Base-by-base conservation (phyloP, 2,329 filamentous ascomycete genomes). In the Orbilia javanica region DNA sequence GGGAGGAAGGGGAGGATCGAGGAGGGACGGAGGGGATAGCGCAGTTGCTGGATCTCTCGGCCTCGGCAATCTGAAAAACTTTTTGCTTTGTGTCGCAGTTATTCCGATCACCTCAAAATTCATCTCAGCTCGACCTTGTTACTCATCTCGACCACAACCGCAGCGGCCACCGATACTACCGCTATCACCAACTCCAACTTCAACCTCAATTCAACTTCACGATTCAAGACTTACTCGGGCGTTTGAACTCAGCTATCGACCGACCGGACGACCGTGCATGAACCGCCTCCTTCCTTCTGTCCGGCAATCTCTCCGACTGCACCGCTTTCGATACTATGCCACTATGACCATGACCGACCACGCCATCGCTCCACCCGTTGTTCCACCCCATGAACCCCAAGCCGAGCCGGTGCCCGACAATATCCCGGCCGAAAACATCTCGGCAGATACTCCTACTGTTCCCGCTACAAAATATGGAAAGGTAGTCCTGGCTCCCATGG, bases 401-500 rank as follows among this genome's bases (percentile, higher is more conserved):
- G n/a, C n/a, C n/a, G n/a, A n/a, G n/a, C n/a, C n/a, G n/a, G n/a
- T n/a, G 31, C 53, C 55, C 55, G 55, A 42, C 0, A 15, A 18
- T 27, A n/a, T 34, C n/a, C 55, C 31, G 18, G 55, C 55, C 6
- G 34, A 15, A 5, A 29, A 36, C 10, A 25, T 34, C 48, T 18
- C 53, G 25, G 31, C 52, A 29, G 20, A 48, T 15, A 31, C 15
- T 34, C 11, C 60, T 46, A 0, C 31, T 36, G 25, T 34, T 44
- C n/a, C 62, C 15, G 27, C 34, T 27, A 31, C 42, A n/a, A 68
- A 78, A 27, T 57, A 63, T 50, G 74, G 74, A 44, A 70, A 72
- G 15, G 75, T 79, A 55, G 96, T 98, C 52, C 91, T 99, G 80
- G 96, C 96, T 79, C 96, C 96, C 46, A 99, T 99, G 96, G 95